Evolutionary conservation across 306 rosid species (phyloP).

Genomic region (Canavalia gladiata): DNA sequence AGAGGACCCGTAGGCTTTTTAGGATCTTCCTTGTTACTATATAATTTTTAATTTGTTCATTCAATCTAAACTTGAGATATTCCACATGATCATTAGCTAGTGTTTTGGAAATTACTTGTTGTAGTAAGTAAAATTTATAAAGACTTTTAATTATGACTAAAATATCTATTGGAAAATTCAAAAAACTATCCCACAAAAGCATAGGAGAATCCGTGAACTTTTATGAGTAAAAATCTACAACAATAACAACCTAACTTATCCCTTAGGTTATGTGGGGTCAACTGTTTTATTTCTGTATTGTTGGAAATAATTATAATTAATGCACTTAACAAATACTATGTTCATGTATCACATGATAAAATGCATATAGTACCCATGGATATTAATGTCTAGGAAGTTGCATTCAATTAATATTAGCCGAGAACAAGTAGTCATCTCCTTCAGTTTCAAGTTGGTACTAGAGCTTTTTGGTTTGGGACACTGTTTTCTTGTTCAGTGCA

Average conservation of each 20-base stretch:
- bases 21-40: conserved; percentile 24
- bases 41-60: conserved; percentile 30
- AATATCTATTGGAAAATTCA: conserved; percentile 13
- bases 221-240: background rate
- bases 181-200: conserved; percentile 1
- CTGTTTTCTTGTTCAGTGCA: no score
- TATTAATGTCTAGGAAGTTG: no score
- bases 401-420: no score
- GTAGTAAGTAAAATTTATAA: conserved; percentile 14
- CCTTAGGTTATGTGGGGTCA: background rate
- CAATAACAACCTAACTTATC: background rate
- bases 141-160: background rate
- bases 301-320: no score
- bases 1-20: conserved; percentile 30
- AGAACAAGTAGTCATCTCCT: no score
- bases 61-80: conserved; percentile 18
- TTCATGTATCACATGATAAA: no score
- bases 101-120: conserved; percentile 4
- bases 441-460: no score
- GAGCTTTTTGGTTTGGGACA: no score
- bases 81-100: conserved; percentile 5
- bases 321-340: no score
- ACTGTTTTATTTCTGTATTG: no score
- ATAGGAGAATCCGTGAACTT: background rate
- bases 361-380: no score